Evolutionary conservation across 1,284 basidiomycete species (phyloP), one percentile per base, ranked within the genome.

Genomic region (Apiotrichum porosum): DNA sequence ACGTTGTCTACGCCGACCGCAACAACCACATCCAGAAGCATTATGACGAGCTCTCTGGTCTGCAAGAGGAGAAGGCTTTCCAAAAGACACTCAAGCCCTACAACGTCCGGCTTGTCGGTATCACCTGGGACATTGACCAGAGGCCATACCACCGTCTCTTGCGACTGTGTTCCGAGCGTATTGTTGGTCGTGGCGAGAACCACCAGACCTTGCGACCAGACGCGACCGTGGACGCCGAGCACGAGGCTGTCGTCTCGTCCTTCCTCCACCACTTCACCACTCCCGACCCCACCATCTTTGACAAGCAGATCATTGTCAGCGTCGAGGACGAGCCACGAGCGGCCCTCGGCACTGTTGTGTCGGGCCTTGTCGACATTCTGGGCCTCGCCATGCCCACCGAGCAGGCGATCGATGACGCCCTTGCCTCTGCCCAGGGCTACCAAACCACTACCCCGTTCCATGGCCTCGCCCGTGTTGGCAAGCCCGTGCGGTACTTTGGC

Each of bases 1-100:
- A 86, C 45, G 81, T 93, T 0, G 92, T 95, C 10, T 88, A 88
- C 52, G 90, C 91, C 17, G 92, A 95, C 72, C 87, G 86, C 62
- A 94, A 95, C 71, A 97, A 95, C 64, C 92, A 95, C 62, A 77
- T 86, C 0, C 74, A 63, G 15, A 81, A 85, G 67, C 92, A 94
- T 61, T 87, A 91, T 15, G 59, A 76, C 32, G 79, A 80, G 12
- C 78, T 95, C 0, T 79, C 81, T 9, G 78, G 83, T 2, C 78
- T 81, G 6, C 42, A 51, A 1, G 58, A 59, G 24, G 57, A 55
- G 39, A 51, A 51, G 37, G 18, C 42, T 13, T 51, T 44, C 18
- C 33, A 24, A 30, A 61, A 65, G 35, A 36, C 42, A 4, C 58
- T 67, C 36, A 54, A 57, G 34, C 57, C 61, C 2, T 60, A 53